A percentile compares a stretch with the other conserved stretches of the same genome.
These are phyloP conservation scores for Collybia sordida DNA, from an alignment of 768 basidiomycete genomes.

Conservation along the genomic window DNA sequence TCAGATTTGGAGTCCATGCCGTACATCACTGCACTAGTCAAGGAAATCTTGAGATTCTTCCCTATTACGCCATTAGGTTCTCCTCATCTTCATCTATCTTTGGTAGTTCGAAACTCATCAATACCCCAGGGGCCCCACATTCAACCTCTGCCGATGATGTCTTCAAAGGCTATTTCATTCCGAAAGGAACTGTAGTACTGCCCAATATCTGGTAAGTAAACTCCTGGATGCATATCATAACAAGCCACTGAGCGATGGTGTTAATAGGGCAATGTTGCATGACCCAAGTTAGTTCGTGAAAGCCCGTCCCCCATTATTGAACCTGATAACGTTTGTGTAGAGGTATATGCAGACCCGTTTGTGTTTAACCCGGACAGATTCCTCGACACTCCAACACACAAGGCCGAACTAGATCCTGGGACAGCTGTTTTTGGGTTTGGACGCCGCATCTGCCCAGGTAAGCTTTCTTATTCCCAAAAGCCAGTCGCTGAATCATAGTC, in stretches of 20 bases:
- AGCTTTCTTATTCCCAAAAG: too few relatives aligned
- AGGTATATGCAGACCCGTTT: neutral
- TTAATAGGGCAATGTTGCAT: neutral
- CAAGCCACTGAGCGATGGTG: neutral
- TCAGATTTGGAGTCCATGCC: neutral
- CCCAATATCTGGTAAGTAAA: conserved; percentile 2
- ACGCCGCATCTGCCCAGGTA: neutral
- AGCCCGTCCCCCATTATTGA: too few relatives aligned
- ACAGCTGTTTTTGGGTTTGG: conserved; percentile 6
- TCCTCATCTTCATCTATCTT: neutral
- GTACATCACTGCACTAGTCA: conserved; percentile 2
- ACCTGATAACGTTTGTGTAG: neutral
- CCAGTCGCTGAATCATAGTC: too few relatives aligned
- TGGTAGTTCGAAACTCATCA: too few relatives aligned
- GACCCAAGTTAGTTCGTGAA: neutral
- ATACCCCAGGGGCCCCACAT: neutral
- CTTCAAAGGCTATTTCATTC: conserved; percentile 4
- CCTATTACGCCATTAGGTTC: conserved; percentile 2
- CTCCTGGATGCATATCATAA: neutral
- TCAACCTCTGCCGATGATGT: neutral
- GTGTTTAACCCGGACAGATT: conserved; percentile 7
- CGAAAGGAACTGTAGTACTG: conserved; percentile 5
- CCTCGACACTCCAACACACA: conserved; percentile 2
- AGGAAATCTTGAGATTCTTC: conserved; percentile 5
- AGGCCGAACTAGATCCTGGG: neutral